Conservation (phyloP, 148 eudicot genomes). For the Spergularia bocconei region DNA sequence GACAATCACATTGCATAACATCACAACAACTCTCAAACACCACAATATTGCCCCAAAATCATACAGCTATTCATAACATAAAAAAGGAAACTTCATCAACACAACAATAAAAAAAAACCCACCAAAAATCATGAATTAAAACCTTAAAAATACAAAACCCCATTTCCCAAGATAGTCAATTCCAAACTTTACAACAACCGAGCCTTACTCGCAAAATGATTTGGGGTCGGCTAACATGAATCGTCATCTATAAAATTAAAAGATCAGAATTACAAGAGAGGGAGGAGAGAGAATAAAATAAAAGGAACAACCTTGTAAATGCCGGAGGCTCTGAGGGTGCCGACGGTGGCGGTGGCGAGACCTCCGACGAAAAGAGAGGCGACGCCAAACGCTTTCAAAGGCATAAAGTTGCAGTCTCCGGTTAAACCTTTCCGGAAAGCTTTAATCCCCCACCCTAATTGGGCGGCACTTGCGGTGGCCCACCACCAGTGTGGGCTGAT, state of each 20-base stretch:
- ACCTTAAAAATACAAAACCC: background rate
- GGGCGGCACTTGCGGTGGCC: slow-evolving; percentile 15
- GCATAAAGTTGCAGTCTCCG: slow-evolving; percentile 22
- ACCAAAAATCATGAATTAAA: background rate
- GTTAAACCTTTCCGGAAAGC: background rate
- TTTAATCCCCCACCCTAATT: slow-evolving; percentile 19
- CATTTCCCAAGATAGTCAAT: background rate
- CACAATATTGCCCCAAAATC: background rate
- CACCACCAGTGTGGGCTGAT: slow-evolving; percentile 7
- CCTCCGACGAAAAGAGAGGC: slow-evolving; percentile 25
- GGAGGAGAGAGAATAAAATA: background rate
- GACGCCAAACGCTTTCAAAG: slow-evolving; percentile 21
- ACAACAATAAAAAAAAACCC: background rate
- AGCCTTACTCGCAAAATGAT: no score
- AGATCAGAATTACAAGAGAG: background rate
- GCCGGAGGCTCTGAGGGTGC: slow-evolving; percentile 14
- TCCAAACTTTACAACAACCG: background rate
- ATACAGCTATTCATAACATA: background rate
- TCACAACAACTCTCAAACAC: no score
- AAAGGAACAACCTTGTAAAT: slow-evolving; percentile 4
- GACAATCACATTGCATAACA: no score
- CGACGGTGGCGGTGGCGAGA: slow-evolving; percentile 13
- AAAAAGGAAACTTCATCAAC: background rate
- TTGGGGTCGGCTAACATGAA: no score
- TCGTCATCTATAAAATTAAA: background rate